phyloP scores from a whole-genome alignment of 2,329 filamentous ascomycete species.

The Mollisiaceae sp. region DNA sequence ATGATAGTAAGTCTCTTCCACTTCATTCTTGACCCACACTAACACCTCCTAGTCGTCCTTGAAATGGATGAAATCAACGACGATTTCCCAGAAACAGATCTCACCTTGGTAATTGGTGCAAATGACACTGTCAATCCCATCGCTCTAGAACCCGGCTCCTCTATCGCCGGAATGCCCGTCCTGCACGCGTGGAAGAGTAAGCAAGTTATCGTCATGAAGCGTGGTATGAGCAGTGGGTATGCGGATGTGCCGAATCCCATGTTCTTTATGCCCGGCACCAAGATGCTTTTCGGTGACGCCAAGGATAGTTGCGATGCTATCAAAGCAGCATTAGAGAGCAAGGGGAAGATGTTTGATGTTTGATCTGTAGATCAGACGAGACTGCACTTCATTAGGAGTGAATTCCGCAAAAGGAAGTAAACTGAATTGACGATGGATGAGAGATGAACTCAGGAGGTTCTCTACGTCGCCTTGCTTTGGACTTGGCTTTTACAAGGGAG shows the following conservation, averaged over 20 bases:
- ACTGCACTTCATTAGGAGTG: not conserved
- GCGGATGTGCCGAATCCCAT: conserved; percentile 92
- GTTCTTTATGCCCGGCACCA: conserved; percentile 89
- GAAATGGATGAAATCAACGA: conserved; percentile 98
- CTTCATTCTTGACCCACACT: not conserved
- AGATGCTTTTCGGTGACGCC: conserved; percentile 92
- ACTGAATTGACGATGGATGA: not conserved
- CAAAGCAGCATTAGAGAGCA: conserved; percentile 32
- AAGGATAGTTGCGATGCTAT: conserved; percentile 76
- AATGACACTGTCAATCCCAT: conserved; percentile 95
- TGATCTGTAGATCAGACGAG: conserved; percentile 1
- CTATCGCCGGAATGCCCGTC: conserved; percentile 92
- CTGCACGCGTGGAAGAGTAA: conserved; percentile 94
- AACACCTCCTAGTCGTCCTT: conserved; percentile 63
- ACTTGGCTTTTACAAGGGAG: not conserved
- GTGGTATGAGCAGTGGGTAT: conserved; percentile 86
- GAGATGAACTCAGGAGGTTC: not conserved
- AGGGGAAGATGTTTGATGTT: conserved; percentile 36
- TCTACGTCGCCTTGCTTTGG: conserved; percentile 14
- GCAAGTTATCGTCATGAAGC: conserved; percentile 92
- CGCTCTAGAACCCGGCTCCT: conserved; percentile 79
- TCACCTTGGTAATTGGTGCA: conserved; percentile 87
- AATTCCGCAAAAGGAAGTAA: not conserved
- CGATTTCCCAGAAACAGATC: conserved; percentile 83
- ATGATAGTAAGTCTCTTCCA: conserved; percentile 64